Evolutionary conservation across 805 yeast genomes (phyloP).

Genomic region (Candida tibetensis): DNA sequence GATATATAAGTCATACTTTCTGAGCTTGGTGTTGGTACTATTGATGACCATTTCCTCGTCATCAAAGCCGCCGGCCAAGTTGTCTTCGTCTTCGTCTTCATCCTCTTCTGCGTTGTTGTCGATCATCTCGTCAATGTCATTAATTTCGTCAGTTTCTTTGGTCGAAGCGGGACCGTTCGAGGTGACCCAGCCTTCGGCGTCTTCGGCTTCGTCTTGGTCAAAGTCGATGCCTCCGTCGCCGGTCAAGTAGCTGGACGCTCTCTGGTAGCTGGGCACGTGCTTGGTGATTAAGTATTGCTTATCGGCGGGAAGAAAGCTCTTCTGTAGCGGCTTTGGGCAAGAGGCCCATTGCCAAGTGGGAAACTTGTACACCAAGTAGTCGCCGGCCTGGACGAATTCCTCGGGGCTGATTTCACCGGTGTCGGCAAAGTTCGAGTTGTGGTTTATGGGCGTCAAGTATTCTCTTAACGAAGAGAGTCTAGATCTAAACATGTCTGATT

Average conservation of each 20-base stretch:
- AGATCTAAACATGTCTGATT: slow-evolving; percentile 61
- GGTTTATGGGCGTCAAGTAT: slow-evolving; percentile 86
- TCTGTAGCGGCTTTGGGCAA: slow-evolving; percentile 34
- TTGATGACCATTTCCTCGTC: slow-evolving; percentile 32
- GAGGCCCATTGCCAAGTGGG: slow-evolving; percentile 94
- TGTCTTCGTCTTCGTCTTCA: slow-evolving; percentile 34
- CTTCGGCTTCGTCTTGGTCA: slow-evolving; percentile 30
- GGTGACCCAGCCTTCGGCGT: slow-evolving; percentile 57
- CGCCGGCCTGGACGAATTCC: slow-evolving; percentile 93
- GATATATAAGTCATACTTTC: slow-evolving; percentile 86
- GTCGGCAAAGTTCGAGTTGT: slow-evolving; percentile 76
- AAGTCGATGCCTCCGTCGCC: slow-evolving; percentile 38
- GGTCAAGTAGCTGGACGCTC: slow-evolving; percentile 59
- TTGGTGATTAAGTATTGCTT: slow-evolving; percentile 86
- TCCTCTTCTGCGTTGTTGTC: slow-evolving; percentile 43
- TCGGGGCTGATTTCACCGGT: slow-evolving; percentile 96
- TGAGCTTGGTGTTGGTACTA: slow-evolving; percentile 35
- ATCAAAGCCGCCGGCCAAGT: slow-evolving; percentile 22
- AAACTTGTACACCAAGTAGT: slow-evolving; percentile 82
- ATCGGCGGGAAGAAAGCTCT: slow-evolving; percentile 77
- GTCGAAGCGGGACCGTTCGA: slow-evolving; percentile 3
- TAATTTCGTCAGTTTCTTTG: slow-evolving; percentile 17
- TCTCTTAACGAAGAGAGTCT: slow-evolving; percentile 83
- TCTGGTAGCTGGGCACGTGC: slow-evolving; percentile 80
- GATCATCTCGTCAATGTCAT: slow-evolving; percentile 47